These are phyloP conservation scores for Xylaria palmicola DNA, from an alignment of 495 filamentous ascomycete genomes.

Conservation along the genomic window DNA sequence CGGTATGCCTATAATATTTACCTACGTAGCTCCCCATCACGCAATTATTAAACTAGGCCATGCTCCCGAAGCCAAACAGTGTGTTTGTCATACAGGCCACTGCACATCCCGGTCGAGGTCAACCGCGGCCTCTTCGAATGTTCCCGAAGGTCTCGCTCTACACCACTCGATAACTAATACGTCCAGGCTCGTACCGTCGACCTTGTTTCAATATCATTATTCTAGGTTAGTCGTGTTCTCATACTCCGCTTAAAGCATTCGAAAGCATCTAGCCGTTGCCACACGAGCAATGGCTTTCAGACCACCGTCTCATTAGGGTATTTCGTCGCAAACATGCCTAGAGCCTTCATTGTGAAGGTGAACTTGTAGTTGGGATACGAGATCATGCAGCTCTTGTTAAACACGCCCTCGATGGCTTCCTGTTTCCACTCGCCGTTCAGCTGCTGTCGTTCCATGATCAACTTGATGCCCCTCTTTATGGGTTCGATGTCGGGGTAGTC, in stretches of 20 bases:
- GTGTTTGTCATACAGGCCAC: too few species aligned
- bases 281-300: conserved; percentile 12
- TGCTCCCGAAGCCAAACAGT: too few species aligned
- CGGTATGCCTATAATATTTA: too few species aligned
- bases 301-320: conserved; percentile 64
- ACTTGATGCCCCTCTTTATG: conserved; percentile 69
- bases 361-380: conserved; percentile 99
- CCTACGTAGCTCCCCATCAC: too few species aligned
- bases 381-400: conserved; percentile 99
- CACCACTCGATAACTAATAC: too few species aligned
- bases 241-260: neutral
- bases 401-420: conserved; percentile 95
- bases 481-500: conserved; percentile 73
- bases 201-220: too few species aligned
- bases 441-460: conserved; percentile 84
- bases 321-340: conserved; percentile 79
- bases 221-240: neutral
- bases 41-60: too few species aligned
- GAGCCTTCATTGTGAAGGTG: conserved; percentile 87
- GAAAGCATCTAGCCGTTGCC: neutral
- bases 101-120: too few species aligned
- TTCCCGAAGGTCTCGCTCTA: too few species aligned
- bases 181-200: too few species aligned
- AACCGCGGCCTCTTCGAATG: too few species aligned
- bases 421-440: conserved; percentile 91